Evolutionary conservation across 1,284 basidiomycete genomes (phyloP), one percentile per base, ranked within the genome.

Genomic region (Gomphus bonarii): DNA sequence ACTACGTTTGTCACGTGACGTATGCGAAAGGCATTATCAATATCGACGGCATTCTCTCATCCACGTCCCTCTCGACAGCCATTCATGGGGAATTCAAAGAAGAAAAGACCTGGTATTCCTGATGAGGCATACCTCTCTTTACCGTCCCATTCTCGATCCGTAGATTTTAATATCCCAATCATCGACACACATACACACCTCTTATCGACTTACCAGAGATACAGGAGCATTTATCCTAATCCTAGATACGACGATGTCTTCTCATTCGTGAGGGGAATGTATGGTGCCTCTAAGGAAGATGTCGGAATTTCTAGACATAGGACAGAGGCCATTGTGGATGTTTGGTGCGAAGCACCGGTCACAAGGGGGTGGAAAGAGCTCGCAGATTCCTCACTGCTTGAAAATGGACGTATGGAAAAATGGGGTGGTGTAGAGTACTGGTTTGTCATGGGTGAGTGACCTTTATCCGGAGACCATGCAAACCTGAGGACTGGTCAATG

Each of bases 121-220:
- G 44, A 64, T 31, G 72, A 74, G 61, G 62, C 64, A 6, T 61
- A 66, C 52, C 67, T 73, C 33, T 43, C 56, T 5, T 64, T 72
- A n/a, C 33, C 71, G 66, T 12, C 48, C 48, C 1, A 68, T 63
- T 51, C 68, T 73, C 40, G 28, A 16, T 48, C 30, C 22, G n/a
- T n/a, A 3, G 47, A 50, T 16, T n/a, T 14, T 4, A 18, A 66
- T 1, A 64, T 70, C 0, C 72, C 79, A 1, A 81, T 91, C 62
- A 73, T 89, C 11, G 88, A 91, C 68, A 91, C 88, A 0, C 88
- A 91, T 67, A 89, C 85, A 0, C 88, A 91, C 64, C 70, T 91
- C 11, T 73, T 82, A 11, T 80, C 84, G 0, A 91, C 88, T 0
- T 91, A 79, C 63, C 72, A 75, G 1, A 63, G 72, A 10, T 91